phyloP scores from a whole-genome alignment of 2,329 filamentous ascomycete genomes.

The Botrytis porri region DNA sequence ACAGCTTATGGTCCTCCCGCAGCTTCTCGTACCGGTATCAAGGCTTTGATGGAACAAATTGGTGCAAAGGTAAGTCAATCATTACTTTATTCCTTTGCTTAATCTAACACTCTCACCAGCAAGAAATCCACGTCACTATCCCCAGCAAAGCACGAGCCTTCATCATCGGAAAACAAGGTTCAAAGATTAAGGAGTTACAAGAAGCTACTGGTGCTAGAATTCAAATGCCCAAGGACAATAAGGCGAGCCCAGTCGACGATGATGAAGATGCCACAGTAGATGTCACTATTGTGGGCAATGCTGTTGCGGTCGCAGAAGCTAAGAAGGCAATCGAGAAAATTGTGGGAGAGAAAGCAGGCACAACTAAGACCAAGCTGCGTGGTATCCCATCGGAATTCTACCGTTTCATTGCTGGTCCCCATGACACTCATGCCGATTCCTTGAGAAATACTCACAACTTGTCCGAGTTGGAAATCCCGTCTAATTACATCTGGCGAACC shows the following conservation, averaged over 20 bases:
- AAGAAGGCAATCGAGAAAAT: constrained; percentile 82
- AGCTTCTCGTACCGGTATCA: constrained; percentile 64
- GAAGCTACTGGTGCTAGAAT: constrained; percentile 87
- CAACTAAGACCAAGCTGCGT: constrained; percentile 76
- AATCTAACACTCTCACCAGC: constrained; percentile 42
- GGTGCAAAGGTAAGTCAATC: constrained; percentile 67
- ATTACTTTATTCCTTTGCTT: constrained; percentile 20
- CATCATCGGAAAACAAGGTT: constrained; percentile 89
- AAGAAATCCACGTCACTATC: constrained; percentile 72
- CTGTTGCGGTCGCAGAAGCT: constrained; percentile 80
- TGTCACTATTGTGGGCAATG: constrained; percentile 86
- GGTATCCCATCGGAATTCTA: constrained; percentile 89
- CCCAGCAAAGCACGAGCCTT: constrained; percentile 80
- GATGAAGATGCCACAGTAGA: constrained; percentile 82
- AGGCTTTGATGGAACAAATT: constrained; percentile 84
- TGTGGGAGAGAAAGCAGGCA: constrained; percentile 79
- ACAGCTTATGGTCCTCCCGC: constrained; percentile 82
- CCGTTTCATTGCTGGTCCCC: constrained; percentile 84
- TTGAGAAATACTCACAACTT: constrained; percentile 69
- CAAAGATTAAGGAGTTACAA: constrained; percentile 85
- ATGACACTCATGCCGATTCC: constrained; percentile 63
- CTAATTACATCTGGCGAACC: constrained; percentile 70
- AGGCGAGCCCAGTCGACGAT: constrained; percentile 56
- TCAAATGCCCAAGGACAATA: constrained; percentile 80
- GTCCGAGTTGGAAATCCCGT: constrained; percentile 77